Evolutionary conservation across 768 basidiomycete genomes (phyloP).

Genomic region (Melanogaster broomeanus): DNA sequence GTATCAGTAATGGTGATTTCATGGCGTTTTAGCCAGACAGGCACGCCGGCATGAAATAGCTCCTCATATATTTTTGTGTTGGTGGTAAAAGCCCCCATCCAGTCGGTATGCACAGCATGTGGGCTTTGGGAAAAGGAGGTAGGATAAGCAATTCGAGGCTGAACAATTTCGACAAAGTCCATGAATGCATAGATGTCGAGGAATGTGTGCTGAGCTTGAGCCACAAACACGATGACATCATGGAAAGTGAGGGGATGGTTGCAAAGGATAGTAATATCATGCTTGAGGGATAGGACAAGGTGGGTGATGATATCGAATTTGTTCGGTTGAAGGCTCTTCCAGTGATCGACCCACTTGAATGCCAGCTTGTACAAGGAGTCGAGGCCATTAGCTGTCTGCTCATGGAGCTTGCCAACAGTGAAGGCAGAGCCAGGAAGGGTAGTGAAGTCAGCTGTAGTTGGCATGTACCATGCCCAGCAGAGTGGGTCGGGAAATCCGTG

Average conservation of each 20-base stretch:
- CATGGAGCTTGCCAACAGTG: too few species aligned
- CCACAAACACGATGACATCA: constrained; percentile 2
- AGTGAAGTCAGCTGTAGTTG: too few species aligned
- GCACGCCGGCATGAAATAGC: constrained; percentile 7
- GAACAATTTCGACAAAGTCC: constrained; percentile 5
- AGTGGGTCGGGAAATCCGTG: background rate
- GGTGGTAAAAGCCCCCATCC: constrained; percentile 15
- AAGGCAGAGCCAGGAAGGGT: too few species aligned
- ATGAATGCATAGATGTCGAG: constrained; percentile 7
- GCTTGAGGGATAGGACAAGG: background rate
- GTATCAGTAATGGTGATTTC: background rate
- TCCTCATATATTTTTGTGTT: background rate
- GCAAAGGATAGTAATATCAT: background rate
- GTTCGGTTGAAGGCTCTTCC: background rate
- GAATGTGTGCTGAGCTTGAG: background rate
- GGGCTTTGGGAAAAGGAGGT: background rate
- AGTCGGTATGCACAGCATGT: background rate
- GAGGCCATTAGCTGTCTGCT: too few species aligned
- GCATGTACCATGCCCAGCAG: too few species aligned
- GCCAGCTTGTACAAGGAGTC: too few species aligned
- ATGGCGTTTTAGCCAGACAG: constrained; percentile 1
- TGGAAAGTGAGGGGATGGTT: background rate
- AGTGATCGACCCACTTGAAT: too few species aligned
- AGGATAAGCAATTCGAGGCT: background rate
- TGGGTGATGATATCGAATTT: background rate